Conservation (phyloP, 2,329 filamentous ascomycete genomes). For the Chaetomiaceae sp. region DNA sequence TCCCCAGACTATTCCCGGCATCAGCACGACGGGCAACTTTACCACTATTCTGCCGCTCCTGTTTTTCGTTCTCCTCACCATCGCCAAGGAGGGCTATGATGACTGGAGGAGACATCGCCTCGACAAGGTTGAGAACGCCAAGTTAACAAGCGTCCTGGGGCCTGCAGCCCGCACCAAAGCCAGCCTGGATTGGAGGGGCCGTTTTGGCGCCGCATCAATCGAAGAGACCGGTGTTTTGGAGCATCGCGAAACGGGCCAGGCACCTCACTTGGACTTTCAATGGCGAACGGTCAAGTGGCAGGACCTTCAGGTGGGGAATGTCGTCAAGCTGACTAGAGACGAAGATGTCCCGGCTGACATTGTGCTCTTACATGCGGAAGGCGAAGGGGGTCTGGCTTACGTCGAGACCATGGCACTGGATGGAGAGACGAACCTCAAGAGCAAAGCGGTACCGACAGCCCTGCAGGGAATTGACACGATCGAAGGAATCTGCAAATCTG, state of each 20-base stretch:
- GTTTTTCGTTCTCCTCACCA: conserved; percentile 80
- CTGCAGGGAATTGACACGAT: conserved; percentile 49
- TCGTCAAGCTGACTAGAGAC: conserved; percentile 69
- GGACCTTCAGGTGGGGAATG: conserved; percentile 72
- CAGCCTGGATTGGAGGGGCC: conserved; percentile 18
- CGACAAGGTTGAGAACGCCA: conserved; percentile 74
- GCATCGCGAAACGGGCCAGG: background rate
- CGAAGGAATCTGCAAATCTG: conserved; percentile 47
- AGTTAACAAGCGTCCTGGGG: background rate
- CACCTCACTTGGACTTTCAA: conserved; percentile 26
- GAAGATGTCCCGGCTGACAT: conserved; percentile 75
- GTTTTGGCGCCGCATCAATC: background rate
- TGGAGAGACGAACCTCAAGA: conserved; percentile 73
- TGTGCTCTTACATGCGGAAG: conserved; percentile 67
- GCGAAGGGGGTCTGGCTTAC: conserved; percentile 72
- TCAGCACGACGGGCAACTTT: conserved; percentile 86
- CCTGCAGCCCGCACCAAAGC: conserved; percentile 44
- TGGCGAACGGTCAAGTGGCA: conserved; percentile 73
- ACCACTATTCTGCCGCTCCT: conserved; percentile 80
- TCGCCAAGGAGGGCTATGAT: conserved; percentile 88
- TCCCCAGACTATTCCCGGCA: conserved; percentile 83
- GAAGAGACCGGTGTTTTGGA: background rate
- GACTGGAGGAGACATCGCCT: conserved; percentile 78
- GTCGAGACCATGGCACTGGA: conserved; percentile 77
- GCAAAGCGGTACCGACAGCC: conserved; percentile 61